These are phyloP conservation scores for Eustoma russellianum DNA, from an alignment of 257 asterid genomes.

Conservation along the genomic window DNA sequence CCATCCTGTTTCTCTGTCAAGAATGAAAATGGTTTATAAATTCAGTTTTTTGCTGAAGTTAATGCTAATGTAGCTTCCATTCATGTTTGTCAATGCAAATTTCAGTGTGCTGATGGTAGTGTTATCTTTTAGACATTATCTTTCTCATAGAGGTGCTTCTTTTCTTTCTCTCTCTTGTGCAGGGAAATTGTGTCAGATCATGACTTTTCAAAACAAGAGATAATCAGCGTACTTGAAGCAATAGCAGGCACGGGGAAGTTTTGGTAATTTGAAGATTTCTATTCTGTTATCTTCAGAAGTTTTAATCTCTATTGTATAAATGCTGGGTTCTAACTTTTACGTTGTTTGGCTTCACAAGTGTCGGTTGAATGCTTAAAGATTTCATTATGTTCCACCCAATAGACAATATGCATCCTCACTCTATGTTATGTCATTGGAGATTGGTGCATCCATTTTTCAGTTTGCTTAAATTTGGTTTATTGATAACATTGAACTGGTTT, in stretches of 20 bases:
- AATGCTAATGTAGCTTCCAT: too few species aligned
- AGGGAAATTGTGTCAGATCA: conserved; percentile 26
- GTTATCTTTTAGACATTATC: not conserved
- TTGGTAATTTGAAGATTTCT: conserved; percentile 41
- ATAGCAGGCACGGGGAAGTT: conserved; percentile 77
- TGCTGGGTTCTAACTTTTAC: conserved; percentile 3
- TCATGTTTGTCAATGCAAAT: not conserved
- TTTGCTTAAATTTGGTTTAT: not conserved
- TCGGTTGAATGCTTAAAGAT: not conserved
- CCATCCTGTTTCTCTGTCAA: too few species aligned
- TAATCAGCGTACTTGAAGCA: conserved; percentile 37
- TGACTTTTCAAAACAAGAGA: conserved; percentile 38
- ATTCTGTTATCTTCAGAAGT: not conserved
- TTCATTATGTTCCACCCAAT: not conserved
- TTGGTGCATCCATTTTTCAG: not conserved
- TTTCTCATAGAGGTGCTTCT: not conserved
- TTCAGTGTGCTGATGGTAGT: not conserved
- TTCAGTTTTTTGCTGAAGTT: not conserved
- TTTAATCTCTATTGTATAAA: not conserved
- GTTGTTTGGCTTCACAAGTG: not conserved
- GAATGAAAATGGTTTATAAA: too few species aligned
- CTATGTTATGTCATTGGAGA: too few species aligned
- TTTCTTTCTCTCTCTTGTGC: not conserved
- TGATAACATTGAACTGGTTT: too few species aligned
- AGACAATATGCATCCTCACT: not conserved